Evolutionary conservation across 371 early-diverging fungal species (phyloP), one percentile per base, ranked within the genome.

Genomic region (Fennellomyces sp.): DNA sequence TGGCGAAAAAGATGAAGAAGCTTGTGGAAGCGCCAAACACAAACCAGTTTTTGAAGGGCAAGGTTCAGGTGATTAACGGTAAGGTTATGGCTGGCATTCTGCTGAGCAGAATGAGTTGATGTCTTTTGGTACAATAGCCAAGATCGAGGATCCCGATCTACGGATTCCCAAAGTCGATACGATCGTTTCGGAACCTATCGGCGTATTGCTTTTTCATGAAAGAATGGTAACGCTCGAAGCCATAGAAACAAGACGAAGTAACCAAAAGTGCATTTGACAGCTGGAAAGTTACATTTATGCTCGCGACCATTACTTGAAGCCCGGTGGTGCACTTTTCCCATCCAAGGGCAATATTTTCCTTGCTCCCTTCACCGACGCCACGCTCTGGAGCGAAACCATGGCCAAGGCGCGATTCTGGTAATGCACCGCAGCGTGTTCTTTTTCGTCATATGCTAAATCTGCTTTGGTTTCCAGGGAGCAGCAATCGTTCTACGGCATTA

Each of bases 101-200:
- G n/a, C n/a, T n/a, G n/a, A 3, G 23, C 3, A 7, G 3, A 23
- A 49, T 25, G 25, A 26, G 27, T 17, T 25, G 21, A 12, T 10
- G n/a, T n/a, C n/a, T n/a, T n/a, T n/a, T n/a, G n/a, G 12, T 25
- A 39, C 39, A 17, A 41, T 70, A 90, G 92, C 89, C 71, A 95
- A 94, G 75, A 90, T 96, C 42, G 97, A 96, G 67, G 89, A 92
- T 28, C 77, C 88, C 6, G 64, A 75, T 61, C 63, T 91, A 7
- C 81, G 87, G 35, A 75, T 84, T 19, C 91, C 93, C 13, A 69
- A 84, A 69, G 97, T 98, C 2, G 99, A 98, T 56, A 93, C 94
- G 4, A 89, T 98, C 29, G 88, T 98, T 53, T 94, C 95, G 35
- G 99, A 98, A 70, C 97, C 97, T 12, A 97, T 98, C 64, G 96